Conservation (phyloP, 2,329 filamentous ascomycete species). For the Cladorrhinum sp. region DNA sequence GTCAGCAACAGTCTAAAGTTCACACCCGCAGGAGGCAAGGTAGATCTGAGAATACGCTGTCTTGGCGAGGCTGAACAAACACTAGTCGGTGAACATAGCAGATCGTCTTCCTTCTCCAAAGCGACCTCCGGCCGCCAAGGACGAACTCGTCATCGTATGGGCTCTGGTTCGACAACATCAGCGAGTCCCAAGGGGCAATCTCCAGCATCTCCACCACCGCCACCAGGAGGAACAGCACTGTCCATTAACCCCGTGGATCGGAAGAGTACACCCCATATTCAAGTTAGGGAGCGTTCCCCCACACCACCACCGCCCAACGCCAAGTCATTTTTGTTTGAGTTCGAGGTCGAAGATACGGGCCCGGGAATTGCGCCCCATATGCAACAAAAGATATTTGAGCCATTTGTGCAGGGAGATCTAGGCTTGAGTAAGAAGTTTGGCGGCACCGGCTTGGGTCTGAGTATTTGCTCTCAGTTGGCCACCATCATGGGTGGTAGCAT, state of each 20-base stretch:
- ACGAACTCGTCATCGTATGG: conserved; percentile 43
- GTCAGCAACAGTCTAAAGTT: conserved; percentile 93
- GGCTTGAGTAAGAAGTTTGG: conserved; percentile 87
- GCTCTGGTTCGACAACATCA: conserved; percentile 51
- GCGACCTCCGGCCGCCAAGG: conserved; percentile 41
- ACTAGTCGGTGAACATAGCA: conserved; percentile 40
- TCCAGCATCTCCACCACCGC: conserved; percentile 29
- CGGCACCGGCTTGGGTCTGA: conserved; percentile 82
- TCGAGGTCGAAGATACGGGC: conserved; percentile 84
- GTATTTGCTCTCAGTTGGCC: conserved; percentile 85
- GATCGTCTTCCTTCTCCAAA: conserved; percentile 52
- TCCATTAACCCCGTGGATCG: conserved; percentile 62
- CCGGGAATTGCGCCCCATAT: conserved; percentile 78
- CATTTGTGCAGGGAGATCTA: conserved; percentile 90
- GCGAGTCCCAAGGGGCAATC: conserved; percentile 42
- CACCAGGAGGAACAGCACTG: conserved; percentile 49
- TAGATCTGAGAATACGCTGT: conserved; percentile 74
- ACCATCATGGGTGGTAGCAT: conserved; percentile 79
- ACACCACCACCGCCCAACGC: conserved; percentile 61
- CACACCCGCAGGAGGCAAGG: conserved; percentile 71
- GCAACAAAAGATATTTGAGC: conserved; percentile 84
- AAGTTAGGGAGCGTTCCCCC: conserved; percentile 53
- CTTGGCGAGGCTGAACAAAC: conserved; percentile 54
- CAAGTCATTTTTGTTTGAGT: conserved; percentile 73
- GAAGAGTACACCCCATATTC: conserved; percentile 47